Evolutionary conservation across 163 green algal species (phyloP).

Genomic region (Trebouxia gelatinosa): DNA sequence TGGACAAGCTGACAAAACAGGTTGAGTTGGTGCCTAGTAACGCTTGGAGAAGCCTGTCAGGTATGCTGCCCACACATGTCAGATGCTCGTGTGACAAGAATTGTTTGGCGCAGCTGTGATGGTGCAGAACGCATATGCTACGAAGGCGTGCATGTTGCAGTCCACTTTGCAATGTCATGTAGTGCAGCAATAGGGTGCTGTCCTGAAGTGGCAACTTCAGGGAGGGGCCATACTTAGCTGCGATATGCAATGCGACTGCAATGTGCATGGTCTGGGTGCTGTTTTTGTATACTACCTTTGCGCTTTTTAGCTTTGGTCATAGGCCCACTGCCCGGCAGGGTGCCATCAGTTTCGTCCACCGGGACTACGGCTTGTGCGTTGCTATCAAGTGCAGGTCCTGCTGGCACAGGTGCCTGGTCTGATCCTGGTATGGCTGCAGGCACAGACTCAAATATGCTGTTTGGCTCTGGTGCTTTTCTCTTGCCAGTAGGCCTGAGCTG

Average conservation of each 20-base stretch:
- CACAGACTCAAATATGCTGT: no score
- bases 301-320: slow-evolving; percentile 27
- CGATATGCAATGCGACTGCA: not conserved
- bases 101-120: not conserved
- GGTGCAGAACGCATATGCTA: no score
- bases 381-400: not conserved
- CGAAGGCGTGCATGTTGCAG: no score
- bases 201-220: not conserved
- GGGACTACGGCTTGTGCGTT: not conserved
- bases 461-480: not conserved
- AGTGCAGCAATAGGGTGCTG: not conserved
- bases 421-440: not conserved
- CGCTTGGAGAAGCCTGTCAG: no score
- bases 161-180: no score
- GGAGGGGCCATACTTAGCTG: not conserved
- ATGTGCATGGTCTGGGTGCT: not conserved
- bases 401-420: no score
- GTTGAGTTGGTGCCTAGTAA: no score
- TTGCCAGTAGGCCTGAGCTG: slow-evolving; percentile 1
- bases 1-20: no score
- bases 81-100: not conserved
- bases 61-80: no score
- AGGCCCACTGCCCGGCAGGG: not conserved
- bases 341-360: not conserved
- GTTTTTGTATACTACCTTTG: no score